phyloP scores from a whole-genome alignment of 352 stramenopile species.

The Blastocystis sp. region DNA sequence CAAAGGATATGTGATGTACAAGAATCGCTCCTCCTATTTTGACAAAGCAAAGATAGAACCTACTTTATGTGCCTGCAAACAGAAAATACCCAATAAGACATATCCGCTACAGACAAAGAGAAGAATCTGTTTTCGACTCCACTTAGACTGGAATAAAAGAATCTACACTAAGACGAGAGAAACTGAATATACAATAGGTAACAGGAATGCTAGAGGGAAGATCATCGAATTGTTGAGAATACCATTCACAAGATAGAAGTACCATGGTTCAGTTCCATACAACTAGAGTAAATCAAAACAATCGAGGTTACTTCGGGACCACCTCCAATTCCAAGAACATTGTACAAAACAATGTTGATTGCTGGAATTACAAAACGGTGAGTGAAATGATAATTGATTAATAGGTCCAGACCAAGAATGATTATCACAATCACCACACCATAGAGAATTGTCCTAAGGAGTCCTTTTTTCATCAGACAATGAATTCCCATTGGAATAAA shows the following conservation, averaged over 20 bases:
- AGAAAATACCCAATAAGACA: conserved; percentile 75
- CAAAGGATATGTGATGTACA: conserved; percentile 76
- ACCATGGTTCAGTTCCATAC: conserved; percentile 75
- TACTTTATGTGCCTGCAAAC: conserved; percentile 72
- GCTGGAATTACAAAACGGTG: conserved; percentile 71
- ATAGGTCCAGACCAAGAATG: conserved; percentile 69
- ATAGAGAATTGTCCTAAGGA: conserved; percentile 68
- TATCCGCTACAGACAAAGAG: conserved; percentile 62
- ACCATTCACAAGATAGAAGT: conserved; percentile 74
- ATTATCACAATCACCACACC: conserved; percentile 68
- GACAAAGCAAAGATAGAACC: not conserved
- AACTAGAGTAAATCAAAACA: conserved; percentile 66
- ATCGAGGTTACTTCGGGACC: conserved; percentile 67
- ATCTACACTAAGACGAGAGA: not conserved
- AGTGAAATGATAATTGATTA: conserved; percentile 74
- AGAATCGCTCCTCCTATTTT: conserved; percentile 74
- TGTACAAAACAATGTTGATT: conserved; percentile 78
- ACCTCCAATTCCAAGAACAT: conserved; percentile 73
- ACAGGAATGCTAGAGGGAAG: conserved; percentile 68
- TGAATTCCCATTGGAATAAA: conserved; percentile 76
- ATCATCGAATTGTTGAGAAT: conserved; percentile 75
- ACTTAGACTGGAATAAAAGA: not conserved
- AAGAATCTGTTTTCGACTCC: not conserved
- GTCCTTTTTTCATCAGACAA: conserved; percentile 70
- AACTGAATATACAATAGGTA: conserved; percentile 63